Base-by-base conservation (phyloP, 2,329 filamentous ascomycete species). In the Tolypocladium paradoxum region DNA sequence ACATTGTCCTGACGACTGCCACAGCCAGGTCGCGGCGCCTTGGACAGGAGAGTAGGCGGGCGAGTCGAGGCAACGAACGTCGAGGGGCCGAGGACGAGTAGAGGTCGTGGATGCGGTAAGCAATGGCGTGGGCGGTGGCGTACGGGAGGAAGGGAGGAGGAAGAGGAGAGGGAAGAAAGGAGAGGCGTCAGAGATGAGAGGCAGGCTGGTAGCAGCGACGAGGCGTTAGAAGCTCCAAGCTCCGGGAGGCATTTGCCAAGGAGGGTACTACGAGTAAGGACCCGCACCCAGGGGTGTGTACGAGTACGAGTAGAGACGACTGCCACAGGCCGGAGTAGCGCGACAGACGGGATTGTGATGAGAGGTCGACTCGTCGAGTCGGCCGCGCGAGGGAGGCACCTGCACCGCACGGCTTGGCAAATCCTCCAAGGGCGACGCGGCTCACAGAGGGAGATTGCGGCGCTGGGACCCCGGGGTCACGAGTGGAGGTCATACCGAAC, bases 1-100 rank as follows among this genome's bases (percentile, higher is more conserved):
- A 73, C 79, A 82, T 82, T 55, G 38, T 59, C 29, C 46, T 18
- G 38, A 36, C 27, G 6, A 34, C 22, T 46, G 37, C 49, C 43
- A n/a, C 43, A 29, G 43, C 31, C 36, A 48, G 24, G 38, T 31
- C 36, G 47, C 40, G 37, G 31, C 46, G 33, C 12, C 22, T 20
- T 40, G 50, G 9, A 29, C 31, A 48, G 27, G 34, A 48, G 38
- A 22, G 48, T 35, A 38, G 50, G 33, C 38, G 22, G n/a, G 29
- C 22, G 22, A 14, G 29, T 20, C 29, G 24, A 24, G 24, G 37
- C 16, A 22, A 16, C 47, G 37, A 12, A 33, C 48, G 38, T 50
- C 31, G 38, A 47, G 46, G 31, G 33, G 2, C n/a, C 11, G 40
- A 34, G 29, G n/a, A 27, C 11, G 12, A 48, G 49, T 14, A 45